Conservation (phyloP, 352 stramenopile genomes). For the Pilasporangium apinafurcum region DNA sequence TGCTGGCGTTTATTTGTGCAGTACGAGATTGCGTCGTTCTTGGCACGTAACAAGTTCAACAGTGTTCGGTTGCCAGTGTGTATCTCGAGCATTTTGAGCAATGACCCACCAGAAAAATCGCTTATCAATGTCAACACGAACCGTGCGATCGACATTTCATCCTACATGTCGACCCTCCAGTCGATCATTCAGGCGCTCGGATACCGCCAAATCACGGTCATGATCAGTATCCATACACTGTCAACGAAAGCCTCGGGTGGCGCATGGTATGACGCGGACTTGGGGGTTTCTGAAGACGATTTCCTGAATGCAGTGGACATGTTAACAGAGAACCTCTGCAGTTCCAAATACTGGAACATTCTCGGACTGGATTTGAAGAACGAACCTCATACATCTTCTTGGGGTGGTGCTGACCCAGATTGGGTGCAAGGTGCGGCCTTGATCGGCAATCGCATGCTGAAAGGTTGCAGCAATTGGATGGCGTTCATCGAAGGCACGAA, state of each 20-base stretch:
- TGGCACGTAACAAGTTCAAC: slow-evolving; percentile 72
- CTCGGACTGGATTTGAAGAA: slow-evolving; percentile 71
- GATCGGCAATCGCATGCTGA: slow-evolving; percentile 60
- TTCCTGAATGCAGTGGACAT: slow-evolving; percentile 49
- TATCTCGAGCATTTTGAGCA: slow-evolving; percentile 41
- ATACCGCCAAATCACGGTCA: slow-evolving; percentile 57
- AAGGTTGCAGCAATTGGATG: slow-evolving; percentile 57
- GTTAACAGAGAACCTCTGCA: slow-evolving; percentile 52
- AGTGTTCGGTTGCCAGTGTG: slow-evolving; percentile 51
- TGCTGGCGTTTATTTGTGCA: slow-evolving; percentile 1
- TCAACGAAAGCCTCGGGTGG: slow-evolving; percentile 32
- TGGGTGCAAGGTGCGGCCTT: slow-evolving; percentile 50
- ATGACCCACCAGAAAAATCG: slow-evolving; percentile 28
- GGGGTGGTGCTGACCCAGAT: slow-evolving; percentile 26
- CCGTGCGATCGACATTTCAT: slow-evolving; percentile 55
- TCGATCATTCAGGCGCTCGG: slow-evolving; percentile 45
- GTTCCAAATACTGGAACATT: slow-evolving; percentile 58
- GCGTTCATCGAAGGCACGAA: slow-evolving; percentile 66
- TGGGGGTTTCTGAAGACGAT: slow-evolving; percentile 43
- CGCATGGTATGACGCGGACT: slow-evolving; percentile 43
- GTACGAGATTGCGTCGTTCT: slow-evolving; percentile 59
- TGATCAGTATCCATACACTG: slow-evolving; percentile 71
- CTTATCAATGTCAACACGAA: slow-evolving; percentile 68
- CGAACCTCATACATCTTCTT: slow-evolving; percentile 53
- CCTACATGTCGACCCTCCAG: slow-evolving; percentile 60